Conservation (phyloP, 495 filamentous ascomycete species). For the Penicillium bovifimosum region DNA sequence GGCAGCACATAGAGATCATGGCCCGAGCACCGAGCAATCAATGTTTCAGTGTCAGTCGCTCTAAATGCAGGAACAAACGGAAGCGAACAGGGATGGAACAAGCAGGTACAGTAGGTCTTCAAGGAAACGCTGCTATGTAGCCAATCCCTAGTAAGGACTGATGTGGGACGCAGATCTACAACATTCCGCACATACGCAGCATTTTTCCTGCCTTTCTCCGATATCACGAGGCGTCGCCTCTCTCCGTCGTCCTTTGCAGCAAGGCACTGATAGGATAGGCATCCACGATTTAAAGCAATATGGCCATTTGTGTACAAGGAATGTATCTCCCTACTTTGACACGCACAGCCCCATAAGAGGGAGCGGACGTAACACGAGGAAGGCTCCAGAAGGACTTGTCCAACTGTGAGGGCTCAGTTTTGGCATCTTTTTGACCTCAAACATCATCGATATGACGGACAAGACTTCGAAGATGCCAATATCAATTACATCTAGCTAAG, state of each 20-base stretch:
- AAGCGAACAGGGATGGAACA: neutral
- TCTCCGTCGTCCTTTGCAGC: neutral
- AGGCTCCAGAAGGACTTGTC: conserved; percentile 32
- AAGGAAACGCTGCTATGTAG: neutral
- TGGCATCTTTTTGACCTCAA: conserved; percentile 48
- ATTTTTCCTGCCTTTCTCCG: neutral
- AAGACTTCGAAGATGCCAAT: conserved; percentile 48
- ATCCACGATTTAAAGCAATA: neutral
- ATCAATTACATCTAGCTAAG: neutral
- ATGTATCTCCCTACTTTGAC: conserved; percentile 50
- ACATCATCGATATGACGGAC: conserved; percentile 42
- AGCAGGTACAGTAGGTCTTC: neutral
- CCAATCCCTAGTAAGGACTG: neutral
- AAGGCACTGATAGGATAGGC: neutral
- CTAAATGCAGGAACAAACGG: neutral
- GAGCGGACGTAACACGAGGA: conserved; percentile 47
- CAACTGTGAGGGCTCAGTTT: conserved; percentile 31
- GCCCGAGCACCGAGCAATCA: no score
- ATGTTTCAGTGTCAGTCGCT: neutral
- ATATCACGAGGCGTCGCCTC: neutral
- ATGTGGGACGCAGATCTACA: neutral
- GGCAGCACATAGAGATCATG: no score
- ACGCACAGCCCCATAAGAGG: conserved; percentile 41
- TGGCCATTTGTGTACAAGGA: conserved; percentile 4
- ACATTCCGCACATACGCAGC: neutral